phyloP scores from a whole-genome alignment of 345 rosid genomes.

The Balakata baccata region DNA sequence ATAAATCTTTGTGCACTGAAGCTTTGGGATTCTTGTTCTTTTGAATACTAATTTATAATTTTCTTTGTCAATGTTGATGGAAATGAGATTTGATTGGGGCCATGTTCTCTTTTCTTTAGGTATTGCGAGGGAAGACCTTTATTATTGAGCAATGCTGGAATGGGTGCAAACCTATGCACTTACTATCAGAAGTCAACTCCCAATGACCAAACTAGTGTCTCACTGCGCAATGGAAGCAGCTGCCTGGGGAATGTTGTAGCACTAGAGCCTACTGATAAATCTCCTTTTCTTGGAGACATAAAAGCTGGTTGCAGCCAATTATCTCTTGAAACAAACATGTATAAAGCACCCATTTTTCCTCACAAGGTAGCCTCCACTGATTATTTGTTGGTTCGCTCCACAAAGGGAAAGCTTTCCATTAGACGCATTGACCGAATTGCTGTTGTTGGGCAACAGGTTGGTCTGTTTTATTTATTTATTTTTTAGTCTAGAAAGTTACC shows the following conservation, averaged over 20 bases:
- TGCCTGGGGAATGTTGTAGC: conserved; percentile 63
- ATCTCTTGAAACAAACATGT: conserved; percentile 91
- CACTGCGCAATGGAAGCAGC: conserved; percentile 52
- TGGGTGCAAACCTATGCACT: conserved; percentile 93
- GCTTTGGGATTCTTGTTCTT: not conserved
- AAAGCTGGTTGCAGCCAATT: conserved; percentile 76
- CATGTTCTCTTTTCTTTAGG: conserved; percentile 35
- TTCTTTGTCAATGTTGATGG: not conserved
- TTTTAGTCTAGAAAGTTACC: not conserved
- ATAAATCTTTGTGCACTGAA: not conserved
- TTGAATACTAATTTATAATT: not conserved
- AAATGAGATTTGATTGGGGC: conserved; percentile 4
- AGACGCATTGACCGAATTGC: conserved; percentile 87
- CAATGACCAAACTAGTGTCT: conserved; percentile 62
- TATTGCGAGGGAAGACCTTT: conserved; percentile 97
- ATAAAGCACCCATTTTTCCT: conserved; percentile 78
- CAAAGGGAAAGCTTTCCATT: conserved; percentile 90
- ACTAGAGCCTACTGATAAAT: conserved; percentile 83
- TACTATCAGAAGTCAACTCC: conserved; percentile 84
- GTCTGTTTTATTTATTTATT: conserved; percentile 14
- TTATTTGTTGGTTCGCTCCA: conserved; percentile 82
- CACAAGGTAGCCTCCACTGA: conserved; percentile 85
- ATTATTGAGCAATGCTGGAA: conserved; percentile 79
- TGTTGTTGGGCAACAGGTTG: conserved; percentile 95
- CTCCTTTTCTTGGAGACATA: conserved; percentile 96